These are phyloP conservation scores for Lycium barbarum DNA, from an alignment of 257 asterid species.

Conservation along the genomic window DNA sequence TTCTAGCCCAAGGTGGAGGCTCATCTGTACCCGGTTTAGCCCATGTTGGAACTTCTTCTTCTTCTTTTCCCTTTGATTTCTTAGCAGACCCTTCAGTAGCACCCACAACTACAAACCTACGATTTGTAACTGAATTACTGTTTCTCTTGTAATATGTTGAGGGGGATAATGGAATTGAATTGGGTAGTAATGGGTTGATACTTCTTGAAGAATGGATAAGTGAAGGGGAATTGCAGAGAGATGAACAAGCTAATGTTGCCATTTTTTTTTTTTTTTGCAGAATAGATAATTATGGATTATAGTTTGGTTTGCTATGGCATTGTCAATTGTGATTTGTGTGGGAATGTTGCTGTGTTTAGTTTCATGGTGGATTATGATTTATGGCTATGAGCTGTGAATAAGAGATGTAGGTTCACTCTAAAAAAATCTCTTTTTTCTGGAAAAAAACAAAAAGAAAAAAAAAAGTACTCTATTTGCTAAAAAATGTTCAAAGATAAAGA, in stretches of 20 bases:
- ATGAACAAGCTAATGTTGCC: slow-evolving; percentile 36
- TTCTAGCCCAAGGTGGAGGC: slow-evolving; percentile 90
- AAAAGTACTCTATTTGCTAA: too few relatives aligned
- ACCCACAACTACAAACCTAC: slow-evolving; percentile 46
- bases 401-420: slow-evolving; percentile 11
- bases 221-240: slow-evolving; percentile 38
- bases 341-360: neutral
- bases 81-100: slow-evolving; percentile 65
- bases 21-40: slow-evolving; percentile 83
- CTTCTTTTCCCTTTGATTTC: slow-evolving; percentile 41
- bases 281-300: neutral
- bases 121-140: slow-evolving; percentile 28
- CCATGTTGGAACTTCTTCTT: slow-evolving; percentile 69
- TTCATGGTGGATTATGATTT: slow-evolving; percentile 8
- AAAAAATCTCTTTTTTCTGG: neutral
- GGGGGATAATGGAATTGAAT: slow-evolving; percentile 33
- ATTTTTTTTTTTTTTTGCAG: slow-evolving; percentile 17
- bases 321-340: neutral
- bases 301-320: neutral
- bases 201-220: slow-evolving; percentile 35
- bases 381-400: neutral
- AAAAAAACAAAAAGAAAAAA: neutral
- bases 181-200: slow-evolving; percentile 37
- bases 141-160: slow-evolving; percentile 33
- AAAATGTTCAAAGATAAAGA: too few relatives aligned